phyloP scores from a whole-genome alignment of 768 basidiomycete genomes.

The Tulasnella sp. region DNA sequence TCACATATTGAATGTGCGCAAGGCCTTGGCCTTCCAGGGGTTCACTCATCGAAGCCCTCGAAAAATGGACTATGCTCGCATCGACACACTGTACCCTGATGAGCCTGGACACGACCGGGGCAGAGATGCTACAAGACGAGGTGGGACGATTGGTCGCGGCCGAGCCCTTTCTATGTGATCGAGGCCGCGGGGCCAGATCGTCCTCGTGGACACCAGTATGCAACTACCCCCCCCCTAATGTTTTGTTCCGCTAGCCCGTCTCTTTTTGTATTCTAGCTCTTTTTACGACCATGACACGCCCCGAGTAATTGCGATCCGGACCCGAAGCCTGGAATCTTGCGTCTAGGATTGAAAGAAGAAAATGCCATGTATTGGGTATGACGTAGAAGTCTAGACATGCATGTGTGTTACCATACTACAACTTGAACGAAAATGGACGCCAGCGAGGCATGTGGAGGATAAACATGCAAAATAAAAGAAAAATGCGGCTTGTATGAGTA shows the following conservation, averaged over 20 bases:
- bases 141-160: slow-evolving; percentile 62
- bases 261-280: slow-evolving; percentile 11
- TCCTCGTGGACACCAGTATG: not conserved
- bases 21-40: slow-evolving; percentile 85
- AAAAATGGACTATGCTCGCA: slow-evolving; percentile 68
- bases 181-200: slow-evolving; percentile 1
- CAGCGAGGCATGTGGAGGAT: not conserved
- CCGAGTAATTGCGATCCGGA: not conserved
- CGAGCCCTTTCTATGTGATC: slow-evolving; percentile 79
- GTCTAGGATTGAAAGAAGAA: not conserved
- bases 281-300: slow-evolving; percentile 13
- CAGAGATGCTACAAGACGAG: slow-evolving; percentile 59
- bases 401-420: slow-evolving; percentile 2
- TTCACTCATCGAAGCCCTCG: slow-evolving; percentile 89
- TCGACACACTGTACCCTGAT: slow-evolving; percentile 54
- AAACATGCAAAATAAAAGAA: slow-evolving; percentile 12
- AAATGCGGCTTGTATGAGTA: slow-evolving; percentile 9
- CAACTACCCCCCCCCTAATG: not conserved
- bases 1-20: slow-evolving; percentile 83
- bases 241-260: slow-evolving; percentile 5
- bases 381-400: slow-evolving; percentile 2
- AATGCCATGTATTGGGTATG: not conserved
- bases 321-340: not conserved
- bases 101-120: slow-evolving; percentile 48
- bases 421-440: not conserved